phyloP scores from a whole-genome alignment of 495 filamentous ascomycete species.

The Haplographium delicatum region DNA sequence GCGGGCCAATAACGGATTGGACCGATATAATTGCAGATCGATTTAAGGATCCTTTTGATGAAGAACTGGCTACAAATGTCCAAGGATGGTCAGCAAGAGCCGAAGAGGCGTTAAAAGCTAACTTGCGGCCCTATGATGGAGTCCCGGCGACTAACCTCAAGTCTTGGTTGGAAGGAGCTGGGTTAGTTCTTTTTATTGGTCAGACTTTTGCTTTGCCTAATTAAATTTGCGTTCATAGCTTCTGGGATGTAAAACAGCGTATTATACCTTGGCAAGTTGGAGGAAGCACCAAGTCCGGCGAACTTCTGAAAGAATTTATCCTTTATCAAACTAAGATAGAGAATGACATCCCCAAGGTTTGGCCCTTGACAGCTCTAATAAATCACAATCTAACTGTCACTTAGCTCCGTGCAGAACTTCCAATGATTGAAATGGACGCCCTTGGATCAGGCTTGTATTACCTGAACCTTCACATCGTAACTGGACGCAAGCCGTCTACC shows the following conservation, averaged over 20 bases:
- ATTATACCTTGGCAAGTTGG: constrained; percentile 21
- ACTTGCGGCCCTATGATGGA: constrained; percentile 20
- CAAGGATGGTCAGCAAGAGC: constrained; percentile 17
- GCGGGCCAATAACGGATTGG: constrained; percentile 18
- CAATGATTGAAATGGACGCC: constrained; percentile 9
- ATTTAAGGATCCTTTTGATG: constrained; percentile 18
- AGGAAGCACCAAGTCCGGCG: constrained; percentile 10
- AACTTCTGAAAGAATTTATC: constrained; percentile 19
- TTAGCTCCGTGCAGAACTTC: constrained; percentile 18
- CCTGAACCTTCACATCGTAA: constrained; percentile 26
- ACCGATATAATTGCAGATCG: constrained; percentile 22
- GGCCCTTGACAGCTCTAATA: not conserved
- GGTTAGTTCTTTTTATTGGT: constrained; percentile 12
- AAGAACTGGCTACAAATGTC: constrained; percentile 18
- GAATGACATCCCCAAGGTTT: constrained; percentile 20
- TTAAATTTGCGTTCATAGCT: constrained; percentile 10
- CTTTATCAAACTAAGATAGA: constrained; percentile 16
- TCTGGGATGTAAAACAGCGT: constrained; percentile 26
- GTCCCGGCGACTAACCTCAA: constrained; percentile 23
- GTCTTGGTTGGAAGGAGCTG: constrained; percentile 23
- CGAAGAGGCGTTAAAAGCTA: constrained; percentile 17
- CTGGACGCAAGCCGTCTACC: constrained; percentile 17
- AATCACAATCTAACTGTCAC: not conserved
- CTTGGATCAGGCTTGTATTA: constrained; percentile 17
- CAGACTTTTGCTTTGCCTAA: not conserved